A percentile compares a stretch with the other conserved stretches of the same genome.
phyloP scores from a whole-genome alignment of 169 alveolate genomes.

The Eimeria acervulina region DNA sequence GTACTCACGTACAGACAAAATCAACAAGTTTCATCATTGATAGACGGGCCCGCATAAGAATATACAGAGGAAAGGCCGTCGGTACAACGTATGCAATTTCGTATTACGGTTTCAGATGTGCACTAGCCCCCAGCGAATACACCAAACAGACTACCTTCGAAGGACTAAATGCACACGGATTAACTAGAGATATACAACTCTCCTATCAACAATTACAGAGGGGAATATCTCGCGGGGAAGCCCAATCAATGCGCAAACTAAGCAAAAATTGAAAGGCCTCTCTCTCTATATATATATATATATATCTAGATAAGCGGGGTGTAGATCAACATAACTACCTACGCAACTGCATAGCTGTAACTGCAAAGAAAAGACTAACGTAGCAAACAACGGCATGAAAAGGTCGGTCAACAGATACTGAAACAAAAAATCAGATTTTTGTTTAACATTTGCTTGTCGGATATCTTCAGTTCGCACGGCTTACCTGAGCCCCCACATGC shows the following conservation, averaged over 20 bases:
- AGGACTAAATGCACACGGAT: neutral
- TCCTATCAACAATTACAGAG: neutral
- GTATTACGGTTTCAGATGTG: neutral
- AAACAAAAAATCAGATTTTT: neutral
- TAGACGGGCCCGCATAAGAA: too few species aligned
- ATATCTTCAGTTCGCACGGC: neutral
- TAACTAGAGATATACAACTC: too few species aligned
- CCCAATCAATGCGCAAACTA: neutral
- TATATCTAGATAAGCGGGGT: too few species aligned
- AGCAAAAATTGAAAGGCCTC: neutral
- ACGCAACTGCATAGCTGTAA: neutral
- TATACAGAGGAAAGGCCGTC: too few species aligned
- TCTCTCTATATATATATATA: too few species aligned
- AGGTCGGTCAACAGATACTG: neutral
- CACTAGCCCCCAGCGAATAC: neutral
- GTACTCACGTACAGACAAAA: too few species aligned
- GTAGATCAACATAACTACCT: neutral
- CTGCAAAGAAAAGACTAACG: neutral
- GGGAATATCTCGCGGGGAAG: too few species aligned
- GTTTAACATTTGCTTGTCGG: neutral
- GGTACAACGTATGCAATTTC: too few species aligned
- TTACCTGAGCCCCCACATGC: neutral
- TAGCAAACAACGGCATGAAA: neutral
- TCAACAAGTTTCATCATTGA: too few species aligned
- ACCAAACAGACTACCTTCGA: neutral